Conservation (phyloP, 768 basidiomycete species). For the Leccinellum luteum region DNA sequence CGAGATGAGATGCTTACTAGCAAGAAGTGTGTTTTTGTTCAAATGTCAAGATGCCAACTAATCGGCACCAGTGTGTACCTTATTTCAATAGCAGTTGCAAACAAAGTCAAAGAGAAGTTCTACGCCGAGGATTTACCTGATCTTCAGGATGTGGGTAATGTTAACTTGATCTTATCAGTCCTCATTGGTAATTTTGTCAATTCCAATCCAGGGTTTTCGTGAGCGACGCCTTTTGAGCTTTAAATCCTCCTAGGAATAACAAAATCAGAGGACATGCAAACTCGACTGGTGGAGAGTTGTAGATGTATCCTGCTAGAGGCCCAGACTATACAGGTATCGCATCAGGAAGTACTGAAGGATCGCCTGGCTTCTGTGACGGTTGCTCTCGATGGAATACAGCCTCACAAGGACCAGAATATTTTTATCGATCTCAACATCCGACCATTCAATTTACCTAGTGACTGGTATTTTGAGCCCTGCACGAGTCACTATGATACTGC, state of each 20-base stretch:
- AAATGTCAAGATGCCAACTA: not conserved
- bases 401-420: conserved; percentile 61
- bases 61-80: conserved; percentile 54
- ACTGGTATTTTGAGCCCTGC: conserved; percentile 79
- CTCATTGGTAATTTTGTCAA: conserved; percentile 6
- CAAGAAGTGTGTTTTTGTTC: conserved; percentile 59
- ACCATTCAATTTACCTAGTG: conserved; percentile 58
- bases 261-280: conserved; percentile 66
- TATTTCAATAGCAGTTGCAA: conserved; percentile 67
- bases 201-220: conserved; percentile 67
- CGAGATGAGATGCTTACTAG: conserved; percentile 73
- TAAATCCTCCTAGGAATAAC: not conserved
- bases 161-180: conserved; percentile 11
- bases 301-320: conserved; percentile 54
- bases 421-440: conserved; percentile 73
- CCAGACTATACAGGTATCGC: conserved; percentile 54
- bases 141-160: conserved; percentile 63
- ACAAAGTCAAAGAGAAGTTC: conserved; percentile 66
- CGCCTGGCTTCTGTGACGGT: conserved; percentile 46
- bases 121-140: conserved; percentile 66
- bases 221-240: conserved; percentile 10
- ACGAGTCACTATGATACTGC: conserved; percentile 74
- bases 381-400: conserved; percentile 51
- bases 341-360: conserved; percentile 57
- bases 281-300: conserved; percentile 55